Evolutionary conservation across 2,329 filamentous ascomycete genomes (phyloP).

Genomic region (Lecanicillium sp.): DNA sequence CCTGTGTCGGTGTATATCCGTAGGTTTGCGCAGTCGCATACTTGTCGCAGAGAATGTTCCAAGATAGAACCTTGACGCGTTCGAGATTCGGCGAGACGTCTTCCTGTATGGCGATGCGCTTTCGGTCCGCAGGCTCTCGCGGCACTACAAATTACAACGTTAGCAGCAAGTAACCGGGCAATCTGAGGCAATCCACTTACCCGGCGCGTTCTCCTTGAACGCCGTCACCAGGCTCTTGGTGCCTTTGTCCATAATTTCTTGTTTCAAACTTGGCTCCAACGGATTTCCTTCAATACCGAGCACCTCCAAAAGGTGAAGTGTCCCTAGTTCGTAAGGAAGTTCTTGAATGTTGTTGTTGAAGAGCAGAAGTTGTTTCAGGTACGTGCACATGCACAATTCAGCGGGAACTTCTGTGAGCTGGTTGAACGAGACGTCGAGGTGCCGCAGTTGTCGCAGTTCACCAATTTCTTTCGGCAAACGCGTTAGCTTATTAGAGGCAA

Average conservation of each 20-base stretch:
- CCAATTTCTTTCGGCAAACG: conserved; percentile 76
- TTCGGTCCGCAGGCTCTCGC: conserved; percentile 65
- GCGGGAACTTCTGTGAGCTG: conserved; percentile 72
- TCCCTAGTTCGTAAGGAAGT: conserved; percentile 80
- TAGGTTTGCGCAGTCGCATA: conserved; percentile 81
- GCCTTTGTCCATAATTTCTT: conserved; percentile 77
- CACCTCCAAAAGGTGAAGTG: conserved; percentile 78
- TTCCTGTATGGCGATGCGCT: conserved; percentile 69
- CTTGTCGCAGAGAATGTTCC: conserved; percentile 93
- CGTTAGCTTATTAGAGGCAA: conserved; percentile 85
- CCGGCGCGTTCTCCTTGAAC: conserved; percentile 74
- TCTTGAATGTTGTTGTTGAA: conserved; percentile 85
- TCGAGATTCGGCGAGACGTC: conserved; percentile 53
- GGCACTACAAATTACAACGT: conserved; percentile 48
- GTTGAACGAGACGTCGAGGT: conserved; percentile 86
- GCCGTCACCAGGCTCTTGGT: conserved; percentile 77
- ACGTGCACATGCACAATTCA: conserved; percentile 95
- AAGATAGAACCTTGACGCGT: conserved; percentile 77
- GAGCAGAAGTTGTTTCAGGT: conserved; percentile 73
- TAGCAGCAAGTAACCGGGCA: conserved; percentile 10
- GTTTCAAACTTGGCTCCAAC: conserved; percentile 65
- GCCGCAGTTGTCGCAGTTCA: conserved; percentile 67
- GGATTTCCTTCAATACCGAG: conserved; percentile 91
- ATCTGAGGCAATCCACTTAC: conserved; percentile 42
- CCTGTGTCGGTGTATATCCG: conserved; percentile 78